These are phyloP conservation scores for Saccharum spontaneum DNA, from an alignment of 176 grass and related monocot species.

Conservation along the genomic window DNA sequence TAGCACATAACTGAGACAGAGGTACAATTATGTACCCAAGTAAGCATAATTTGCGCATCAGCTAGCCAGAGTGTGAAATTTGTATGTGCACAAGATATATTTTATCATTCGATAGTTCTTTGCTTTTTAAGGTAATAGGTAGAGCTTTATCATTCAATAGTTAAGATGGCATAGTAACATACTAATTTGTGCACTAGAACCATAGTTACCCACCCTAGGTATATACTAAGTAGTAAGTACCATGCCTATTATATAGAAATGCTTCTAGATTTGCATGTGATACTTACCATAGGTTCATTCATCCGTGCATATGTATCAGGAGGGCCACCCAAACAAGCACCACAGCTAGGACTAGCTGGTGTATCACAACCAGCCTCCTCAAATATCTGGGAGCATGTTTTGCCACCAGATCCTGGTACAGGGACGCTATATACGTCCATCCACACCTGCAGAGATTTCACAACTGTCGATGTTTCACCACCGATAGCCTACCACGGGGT, in stretches of 20 bases:
- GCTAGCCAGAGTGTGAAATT: neutral
- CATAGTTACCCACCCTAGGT: neutral
- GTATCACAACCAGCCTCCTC: slow-evolving; percentile 94
- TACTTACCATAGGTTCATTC: slow-evolving; percentile 73
- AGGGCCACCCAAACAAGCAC: slow-evolving; percentile 88
- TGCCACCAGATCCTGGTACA: slow-evolving; percentile 72
- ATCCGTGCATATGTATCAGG: slow-evolving; percentile 93
- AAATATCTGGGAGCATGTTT: slow-evolving; percentile 95
- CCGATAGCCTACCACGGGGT: too few relatives aligned
- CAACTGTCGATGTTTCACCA: too few relatives aligned
- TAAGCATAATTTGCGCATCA: too few relatives aligned
- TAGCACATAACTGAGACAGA: too few relatives aligned
- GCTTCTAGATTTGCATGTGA: neutral
- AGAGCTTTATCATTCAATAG: neutral
- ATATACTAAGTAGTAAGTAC: neutral
- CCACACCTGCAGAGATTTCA: slow-evolving; percentile 70
- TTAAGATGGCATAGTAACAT: neutral
- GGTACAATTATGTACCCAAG: too few relatives aligned
- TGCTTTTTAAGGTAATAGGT: too few relatives aligned
- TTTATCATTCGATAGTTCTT: neutral
- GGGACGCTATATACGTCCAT: slow-evolving; percentile 79
- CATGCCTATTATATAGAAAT: neutral
- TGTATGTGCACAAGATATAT: neutral
- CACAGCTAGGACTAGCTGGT: slow-evolving; percentile 85
- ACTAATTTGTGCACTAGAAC: neutral